Conservation (phyloP, 345 rosid species). For the Moricandia moricandioides region DNA sequence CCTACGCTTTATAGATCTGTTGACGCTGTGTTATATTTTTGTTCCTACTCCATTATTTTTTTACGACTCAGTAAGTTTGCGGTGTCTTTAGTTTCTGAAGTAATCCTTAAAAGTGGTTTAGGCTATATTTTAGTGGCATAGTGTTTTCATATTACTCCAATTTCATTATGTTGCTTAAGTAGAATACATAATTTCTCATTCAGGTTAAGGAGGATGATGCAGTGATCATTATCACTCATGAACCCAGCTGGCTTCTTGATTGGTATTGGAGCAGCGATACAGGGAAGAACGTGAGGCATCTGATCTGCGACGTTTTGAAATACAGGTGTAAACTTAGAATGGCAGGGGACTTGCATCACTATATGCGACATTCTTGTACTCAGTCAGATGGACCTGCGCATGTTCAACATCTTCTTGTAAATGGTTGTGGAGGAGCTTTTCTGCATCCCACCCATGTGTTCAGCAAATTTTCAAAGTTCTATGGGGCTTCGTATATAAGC, state of each 20-base stretch:
- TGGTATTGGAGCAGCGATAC: slow-evolving; percentile 79
- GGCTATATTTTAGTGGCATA: slow-evolving; percentile 5
- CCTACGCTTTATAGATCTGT: not conserved
- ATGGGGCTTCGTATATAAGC: slow-evolving; percentile 65
- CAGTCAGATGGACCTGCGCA: slow-evolving; percentile 72
- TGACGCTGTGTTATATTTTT: not conserved
- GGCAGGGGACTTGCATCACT: slow-evolving; percentile 98
- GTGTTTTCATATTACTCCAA: not conserved
- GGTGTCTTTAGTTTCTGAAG: not conserved
- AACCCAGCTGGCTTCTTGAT: slow-evolving; percentile 98
- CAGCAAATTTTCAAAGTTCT: slow-evolving; percentile 57
- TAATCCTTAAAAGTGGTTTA: not conserved
- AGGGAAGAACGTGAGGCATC: slow-evolving; percentile 79
- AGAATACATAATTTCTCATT: slow-evolving; percentile 19
- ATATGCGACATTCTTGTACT: slow-evolving; percentile 87
- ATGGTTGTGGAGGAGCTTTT: slow-evolving; percentile 98
- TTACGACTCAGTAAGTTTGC: not conserved
- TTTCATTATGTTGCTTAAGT: not conserved
- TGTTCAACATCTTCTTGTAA: slow-evolving; percentile 89
- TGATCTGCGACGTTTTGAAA: slow-evolving; percentile 75
- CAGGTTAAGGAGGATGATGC: slow-evolving; percentile 76
- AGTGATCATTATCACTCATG: slow-evolving; percentile 88
- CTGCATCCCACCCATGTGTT: slow-evolving; percentile 98
- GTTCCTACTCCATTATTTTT: slow-evolving; percentile 11
- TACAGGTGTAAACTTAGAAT: slow-evolving; percentile 92